These are phyloP conservation scores for Trichoderma koningii DNA, from an alignment of 2,329 filamentous ascomycete genomes.

Conservation along the genomic window DNA sequence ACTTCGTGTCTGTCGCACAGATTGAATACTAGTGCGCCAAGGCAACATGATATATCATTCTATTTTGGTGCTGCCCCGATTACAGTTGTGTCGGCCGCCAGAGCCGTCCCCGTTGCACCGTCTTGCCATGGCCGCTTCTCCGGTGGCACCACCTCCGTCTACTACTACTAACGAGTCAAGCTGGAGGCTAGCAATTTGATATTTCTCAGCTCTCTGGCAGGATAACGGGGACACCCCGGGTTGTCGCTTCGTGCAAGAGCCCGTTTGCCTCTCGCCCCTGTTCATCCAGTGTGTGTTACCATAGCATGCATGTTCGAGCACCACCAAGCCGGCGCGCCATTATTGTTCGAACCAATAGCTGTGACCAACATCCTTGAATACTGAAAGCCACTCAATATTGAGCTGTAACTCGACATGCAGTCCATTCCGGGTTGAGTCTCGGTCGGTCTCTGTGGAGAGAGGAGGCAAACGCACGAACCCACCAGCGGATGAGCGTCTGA, in stretches of 20 bases:
- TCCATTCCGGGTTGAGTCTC: not conserved
- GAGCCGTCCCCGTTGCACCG: constrained; percentile 7
- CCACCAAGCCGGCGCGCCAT: not conserved
- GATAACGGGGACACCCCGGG: not conserved
- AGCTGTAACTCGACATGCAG: not conserved
- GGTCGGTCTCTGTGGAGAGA: not conserved
- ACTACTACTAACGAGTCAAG: not conserved
- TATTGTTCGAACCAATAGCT: not conserved
- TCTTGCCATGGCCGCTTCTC: constrained; percentile 12
- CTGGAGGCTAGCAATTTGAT: not conserved
- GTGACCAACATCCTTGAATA: not conserved
- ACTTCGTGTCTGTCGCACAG: not conserved
- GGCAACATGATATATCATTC: not conserved
- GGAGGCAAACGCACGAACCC: not conserved
- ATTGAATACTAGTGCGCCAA: not conserved
- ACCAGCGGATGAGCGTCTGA: not conserved
- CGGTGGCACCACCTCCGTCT: constrained; percentile 3
- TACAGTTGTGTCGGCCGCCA: not conserved
- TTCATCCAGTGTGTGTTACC: not conserved
- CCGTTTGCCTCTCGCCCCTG: not conserved
- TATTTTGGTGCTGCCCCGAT: not conserved
- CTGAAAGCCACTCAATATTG: not conserved
- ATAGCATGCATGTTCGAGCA: not conserved
- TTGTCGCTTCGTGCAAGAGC: not conserved
- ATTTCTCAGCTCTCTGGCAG: not conserved